Percentiles rank a stretch among this genome's conserved stretches.
These are phyloP conservation scores for Papiliotrema fonsecae DNA, from an alignment of 1,284 basidiomycete genomes.

Conservation along the genomic window DNA sequence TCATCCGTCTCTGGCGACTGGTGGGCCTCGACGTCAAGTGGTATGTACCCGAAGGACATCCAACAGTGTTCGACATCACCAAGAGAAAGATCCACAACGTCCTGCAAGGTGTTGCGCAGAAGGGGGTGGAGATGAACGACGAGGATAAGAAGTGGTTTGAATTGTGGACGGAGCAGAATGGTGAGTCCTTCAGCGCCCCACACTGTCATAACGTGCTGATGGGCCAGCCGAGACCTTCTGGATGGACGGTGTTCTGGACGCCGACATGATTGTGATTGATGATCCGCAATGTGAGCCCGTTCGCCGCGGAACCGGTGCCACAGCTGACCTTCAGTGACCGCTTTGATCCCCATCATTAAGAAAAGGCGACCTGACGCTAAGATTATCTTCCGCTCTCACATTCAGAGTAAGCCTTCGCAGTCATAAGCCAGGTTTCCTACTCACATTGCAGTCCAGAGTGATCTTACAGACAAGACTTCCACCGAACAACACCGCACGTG, in stretches of 20 bases:
- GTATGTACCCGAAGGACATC: constrained; percentile 76
- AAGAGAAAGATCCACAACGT: constrained; percentile 65
- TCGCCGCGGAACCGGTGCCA: neutral
- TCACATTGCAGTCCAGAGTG: constrained; percentile 29
- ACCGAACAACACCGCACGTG: constrained; percentile 82
- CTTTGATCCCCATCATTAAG: constrained; percentile 78
- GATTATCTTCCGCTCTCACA: constrained; percentile 83
- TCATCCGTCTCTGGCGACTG: constrained; percentile 71
- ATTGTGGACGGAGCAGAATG: constrained; percentile 68
- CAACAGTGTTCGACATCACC: constrained; percentile 79
- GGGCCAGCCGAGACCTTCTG: constrained; percentile 58
- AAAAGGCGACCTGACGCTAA: constrained; percentile 71
- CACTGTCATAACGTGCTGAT: constrained; percentile 2
- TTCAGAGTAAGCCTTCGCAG: constrained; percentile 61
- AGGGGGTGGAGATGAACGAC: constrained; percentile 65
- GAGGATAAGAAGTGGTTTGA: constrained; percentile 68
- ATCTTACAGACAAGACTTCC: constrained; percentile 33
- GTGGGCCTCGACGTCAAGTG: constrained; percentile 73
- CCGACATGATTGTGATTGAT: constrained; percentile 62
- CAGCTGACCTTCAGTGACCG: constrained; percentile 47
- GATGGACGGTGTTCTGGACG: constrained; percentile 60
- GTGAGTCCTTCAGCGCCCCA: constrained; percentile 14
- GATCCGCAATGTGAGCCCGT: constrained; percentile 45
- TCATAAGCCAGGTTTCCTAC: neutral
- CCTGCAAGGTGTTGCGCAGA: constrained; percentile 63